Conservation (phyloP, 116 monocot genomes). For the Zostera marina region DNA sequence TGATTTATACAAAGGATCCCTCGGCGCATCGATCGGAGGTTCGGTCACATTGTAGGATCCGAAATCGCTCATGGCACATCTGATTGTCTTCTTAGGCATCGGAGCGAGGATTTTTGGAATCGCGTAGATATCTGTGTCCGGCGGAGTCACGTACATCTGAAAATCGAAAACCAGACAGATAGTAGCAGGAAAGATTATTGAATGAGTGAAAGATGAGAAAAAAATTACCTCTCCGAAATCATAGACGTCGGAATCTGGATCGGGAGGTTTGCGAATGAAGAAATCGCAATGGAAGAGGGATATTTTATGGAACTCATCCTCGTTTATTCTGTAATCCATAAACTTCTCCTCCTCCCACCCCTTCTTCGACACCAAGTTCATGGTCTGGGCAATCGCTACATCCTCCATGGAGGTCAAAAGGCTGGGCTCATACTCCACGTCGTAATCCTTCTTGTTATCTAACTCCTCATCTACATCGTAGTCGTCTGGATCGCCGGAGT, state of each 20-base stretch:
- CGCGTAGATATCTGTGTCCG: conserved; percentile 82
- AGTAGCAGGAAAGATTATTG: no score
- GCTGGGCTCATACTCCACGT: conserved; percentile 82
- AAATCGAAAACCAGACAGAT: neutral
- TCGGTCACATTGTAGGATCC: conserved; percentile 75
- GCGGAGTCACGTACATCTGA: conserved; percentile 96
- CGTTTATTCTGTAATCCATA: conserved; percentile 77
- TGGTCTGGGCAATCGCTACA: conserved; percentile 40
- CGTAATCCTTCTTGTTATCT: conserved; percentile 98
- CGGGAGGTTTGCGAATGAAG: conserved; percentile 81
- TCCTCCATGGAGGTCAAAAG: conserved; percentile 15
- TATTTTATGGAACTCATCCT: conserved; percentile 98
- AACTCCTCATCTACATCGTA: conserved; percentile 66
- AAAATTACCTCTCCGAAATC: conserved; percentile 74
- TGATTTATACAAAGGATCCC: conserved; percentile 77
- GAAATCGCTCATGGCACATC: conserved; percentile 74
- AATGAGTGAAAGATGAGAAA: neutral
- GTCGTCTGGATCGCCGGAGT: conserved; percentile 44
- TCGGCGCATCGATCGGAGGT: conserved; percentile 77
- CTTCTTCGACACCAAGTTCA: conserved; percentile 67
- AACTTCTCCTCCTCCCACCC: conserved; percentile 73
- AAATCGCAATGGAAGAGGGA: conserved; percentile 72
- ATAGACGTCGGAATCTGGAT: conserved; percentile 70
- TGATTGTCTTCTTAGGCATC: conserved; percentile 83
- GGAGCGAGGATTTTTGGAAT: conserved; percentile 79